Conservation (phyloP, 148 eudicot genomes). For the Silene uniflora region DNA sequence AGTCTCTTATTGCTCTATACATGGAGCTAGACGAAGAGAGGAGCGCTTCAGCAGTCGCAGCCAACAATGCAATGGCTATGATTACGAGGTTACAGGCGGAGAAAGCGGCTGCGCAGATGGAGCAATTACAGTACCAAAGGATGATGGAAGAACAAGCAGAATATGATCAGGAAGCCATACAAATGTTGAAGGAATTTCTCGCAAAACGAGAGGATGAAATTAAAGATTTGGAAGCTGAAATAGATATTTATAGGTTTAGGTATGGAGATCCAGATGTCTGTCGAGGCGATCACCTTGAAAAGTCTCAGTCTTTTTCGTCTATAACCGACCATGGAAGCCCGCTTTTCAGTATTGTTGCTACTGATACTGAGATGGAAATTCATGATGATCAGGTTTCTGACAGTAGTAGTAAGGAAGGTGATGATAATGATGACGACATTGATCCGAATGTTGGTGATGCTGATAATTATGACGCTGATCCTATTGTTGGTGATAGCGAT, state of each 20-base stretch:
- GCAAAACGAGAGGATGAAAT: slow-evolving; percentile 62
- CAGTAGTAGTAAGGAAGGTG: slow-evolving; percentile 11
- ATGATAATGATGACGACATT: slow-evolving; percentile 7
- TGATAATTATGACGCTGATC: slow-evolving; percentile 6
- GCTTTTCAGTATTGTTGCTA: slow-evolving; percentile 24
- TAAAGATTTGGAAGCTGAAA: slow-evolving; percentile 58
- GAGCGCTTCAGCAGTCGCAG: slow-evolving; percentile 94
- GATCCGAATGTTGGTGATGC: slow-evolving; percentile 12
- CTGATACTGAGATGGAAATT: slow-evolving; percentile 31
- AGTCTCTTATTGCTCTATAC: slow-evolving; percentile 56
- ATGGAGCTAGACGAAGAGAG: slow-evolving; percentile 94
- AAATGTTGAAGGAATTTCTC: slow-evolving; percentile 52
- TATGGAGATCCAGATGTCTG: slow-evolving; percentile 46
- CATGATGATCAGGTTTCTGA: slow-evolving; percentile 24
- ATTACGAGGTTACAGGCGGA: slow-evolving; percentile 90
- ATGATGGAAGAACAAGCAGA: slow-evolving; percentile 99
- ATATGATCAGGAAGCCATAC: slow-evolving; percentile 72
- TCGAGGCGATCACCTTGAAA: slow-evolving; percentile 52
- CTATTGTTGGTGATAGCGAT: slow-evolving; percentile 10
- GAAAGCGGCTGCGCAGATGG: slow-evolving; percentile 94
- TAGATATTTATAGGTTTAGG: slow-evolving; percentile 58
- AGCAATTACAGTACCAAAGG: slow-evolving; percentile 91
- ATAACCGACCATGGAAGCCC: slow-evolving; percentile 49
- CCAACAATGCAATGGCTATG: slow-evolving; percentile 99
- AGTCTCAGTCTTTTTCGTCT: slow-evolving; percentile 52